Evolutionary conservation across 257 asterid genomes (phyloP).

Genomic region (Scutellaria minor): DNA sequence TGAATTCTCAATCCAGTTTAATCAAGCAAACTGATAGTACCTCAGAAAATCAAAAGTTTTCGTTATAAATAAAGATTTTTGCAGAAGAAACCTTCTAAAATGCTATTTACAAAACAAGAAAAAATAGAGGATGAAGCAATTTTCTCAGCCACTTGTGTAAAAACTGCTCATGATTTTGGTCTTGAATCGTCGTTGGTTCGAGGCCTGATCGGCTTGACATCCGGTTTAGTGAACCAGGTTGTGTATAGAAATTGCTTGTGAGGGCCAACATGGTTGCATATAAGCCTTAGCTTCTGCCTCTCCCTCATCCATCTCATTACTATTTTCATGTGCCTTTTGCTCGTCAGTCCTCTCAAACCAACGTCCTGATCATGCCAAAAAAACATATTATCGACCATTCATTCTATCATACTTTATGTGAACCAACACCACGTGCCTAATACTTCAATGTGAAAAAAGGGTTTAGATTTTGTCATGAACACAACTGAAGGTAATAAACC

Average conservation of each 20-base stretch:
- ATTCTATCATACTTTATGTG: neutral
- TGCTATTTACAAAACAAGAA: neutral
- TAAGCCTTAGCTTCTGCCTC: constrained; percentile 72
- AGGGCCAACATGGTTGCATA: constrained; percentile 84
- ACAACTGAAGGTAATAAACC: too few species aligned
- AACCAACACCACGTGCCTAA: too few species aligned
- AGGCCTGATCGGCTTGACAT: constrained; percentile 43
- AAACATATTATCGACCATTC: neutral
- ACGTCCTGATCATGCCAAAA: constrained; percentile 58
- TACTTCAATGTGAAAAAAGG: too few species aligned
- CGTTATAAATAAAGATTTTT: neutral
- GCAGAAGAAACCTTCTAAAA: neutral
- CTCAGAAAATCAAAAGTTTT: too few species aligned
- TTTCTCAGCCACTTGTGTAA: neutral
- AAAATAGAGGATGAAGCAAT: neutral
- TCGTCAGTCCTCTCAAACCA: constrained; percentile 73
- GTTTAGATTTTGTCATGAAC: too few species aligned
- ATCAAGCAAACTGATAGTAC: too few species aligned
- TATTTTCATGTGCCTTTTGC: constrained; percentile 86
- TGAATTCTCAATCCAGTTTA: too few species aligned
- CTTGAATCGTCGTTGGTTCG: constrained; percentile 41
- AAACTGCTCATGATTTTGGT: constrained; percentile 44
- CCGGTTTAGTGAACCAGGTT: constrained; percentile 84
- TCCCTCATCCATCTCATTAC: constrained; percentile 91
- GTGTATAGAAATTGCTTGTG: constrained; percentile 72